Evolutionary conservation across 1,284 basidiomycete genomes (phyloP).

Genomic region (Ceratobasidium sp.): DNA sequence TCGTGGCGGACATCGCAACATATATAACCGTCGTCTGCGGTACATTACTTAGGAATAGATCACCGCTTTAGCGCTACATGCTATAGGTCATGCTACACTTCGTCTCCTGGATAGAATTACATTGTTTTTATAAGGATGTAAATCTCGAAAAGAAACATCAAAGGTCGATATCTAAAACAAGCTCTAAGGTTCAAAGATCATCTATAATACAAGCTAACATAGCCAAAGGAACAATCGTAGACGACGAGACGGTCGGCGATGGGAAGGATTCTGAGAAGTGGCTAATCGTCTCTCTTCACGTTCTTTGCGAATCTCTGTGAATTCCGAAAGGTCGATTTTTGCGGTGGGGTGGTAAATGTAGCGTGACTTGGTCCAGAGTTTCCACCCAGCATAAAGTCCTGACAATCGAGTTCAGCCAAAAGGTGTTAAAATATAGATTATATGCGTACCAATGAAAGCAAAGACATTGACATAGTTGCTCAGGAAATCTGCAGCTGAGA

Average conservation of each 20-base stretch:
- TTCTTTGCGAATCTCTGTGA: slow-evolving; percentile 30
- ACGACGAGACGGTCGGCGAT: neutral
- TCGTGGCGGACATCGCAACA: neutral
- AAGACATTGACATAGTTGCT: slow-evolving; percentile 50
- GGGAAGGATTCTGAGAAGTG: slow-evolving; percentile 2
- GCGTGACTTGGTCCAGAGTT: slow-evolving; percentile 26
- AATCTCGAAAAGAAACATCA: neutral
- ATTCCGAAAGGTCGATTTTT: slow-evolving; percentile 42
- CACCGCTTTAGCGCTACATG: neutral
- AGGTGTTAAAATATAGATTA: neutral
- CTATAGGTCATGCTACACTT: neutral
- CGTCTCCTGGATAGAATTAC: neutral
- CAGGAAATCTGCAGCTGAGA: slow-evolving; percentile 46
- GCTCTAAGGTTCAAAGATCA: neutral
- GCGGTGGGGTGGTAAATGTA: slow-evolving; percentile 31
- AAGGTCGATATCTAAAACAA: neutral
- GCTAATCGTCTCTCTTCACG: slow-evolving; percentile 17
- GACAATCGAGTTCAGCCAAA: neutral
- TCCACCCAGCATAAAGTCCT: slow-evolving; percentile 38
- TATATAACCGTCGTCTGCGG: too few relatives aligned
- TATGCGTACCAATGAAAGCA: slow-evolving; percentile 48
- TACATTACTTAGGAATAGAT: too few relatives aligned
- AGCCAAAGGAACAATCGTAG: slow-evolving; percentile 39
- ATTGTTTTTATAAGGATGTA: neutral
- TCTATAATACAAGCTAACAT: slow-evolving; percentile 3